Base-by-base conservation (phyloP, 176 grass and related monocot genomes). In the Carex parvula region DNA sequence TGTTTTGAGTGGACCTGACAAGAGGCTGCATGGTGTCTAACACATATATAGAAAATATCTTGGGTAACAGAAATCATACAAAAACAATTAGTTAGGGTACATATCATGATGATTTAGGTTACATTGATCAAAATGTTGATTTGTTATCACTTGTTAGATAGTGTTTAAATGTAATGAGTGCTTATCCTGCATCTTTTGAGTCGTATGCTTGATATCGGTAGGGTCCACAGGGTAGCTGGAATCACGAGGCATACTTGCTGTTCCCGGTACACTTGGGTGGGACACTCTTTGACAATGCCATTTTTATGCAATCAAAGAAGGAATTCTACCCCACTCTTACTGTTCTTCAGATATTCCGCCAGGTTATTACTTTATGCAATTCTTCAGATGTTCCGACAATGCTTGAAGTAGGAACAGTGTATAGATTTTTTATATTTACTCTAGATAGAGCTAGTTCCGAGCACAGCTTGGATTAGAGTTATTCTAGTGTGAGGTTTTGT, bases 181-280 rank as follows among this genome's bases (percentile, higher is more conserved):
- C 1, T 65, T 64, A 6, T 54, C 24, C 61, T 42, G 61, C 44
- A 67, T 52, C 3, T 54, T 54, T 54, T 44, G 60, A 66, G 46
- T 69, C 32, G 37, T 53, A 68, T 84, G n/a, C 82, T 70, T 91
- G 46, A 84, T 86, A 86, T 61, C 56, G 85, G 82, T 88, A 97
- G 94, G 87, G 41, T 88, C 78, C 76, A 88, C 89, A 93, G 87
- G 89, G 85, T 84, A 92, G 90, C 64, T 92, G 84, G 90, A 98
- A 81, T 81, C 90, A 94, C 84, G 95, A 98, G 94, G 95, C 92
- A 5, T 98, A 94, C 80, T 88, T 98, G 46, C 83, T 98, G 50
- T 98, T 98, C 86, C 92, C 95, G 7, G 89, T 98, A 70, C 83
- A 95, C 87, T 79, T 98, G 79, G 92, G 94, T 89, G 95, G 95